These are phyloP conservation scores for Yarrowia galli DNA, from an alignment of 1,139 yeast species.

Conservation along the genomic window DNA sequence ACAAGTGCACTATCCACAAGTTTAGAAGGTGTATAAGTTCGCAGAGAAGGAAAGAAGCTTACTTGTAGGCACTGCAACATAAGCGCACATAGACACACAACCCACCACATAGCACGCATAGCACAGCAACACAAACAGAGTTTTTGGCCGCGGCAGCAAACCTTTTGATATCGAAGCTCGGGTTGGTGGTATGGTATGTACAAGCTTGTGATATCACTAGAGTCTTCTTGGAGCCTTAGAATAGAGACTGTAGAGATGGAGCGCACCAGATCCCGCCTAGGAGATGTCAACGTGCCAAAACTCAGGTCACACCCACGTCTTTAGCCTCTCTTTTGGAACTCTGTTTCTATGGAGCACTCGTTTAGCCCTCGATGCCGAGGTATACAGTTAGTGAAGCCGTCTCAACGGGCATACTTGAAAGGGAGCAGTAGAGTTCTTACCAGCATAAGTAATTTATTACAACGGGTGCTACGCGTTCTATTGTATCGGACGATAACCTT, in stretches of 20 bases:
- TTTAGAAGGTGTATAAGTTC: slow-evolving; percentile 13
- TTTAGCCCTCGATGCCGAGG: not conserved
- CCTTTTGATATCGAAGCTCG: not conserved
- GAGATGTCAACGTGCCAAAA: no score
- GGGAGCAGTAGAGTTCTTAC: not conserved
- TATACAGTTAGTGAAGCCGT: slow-evolving; percentile 11
- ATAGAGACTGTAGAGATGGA: no score
- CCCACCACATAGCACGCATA: no score
- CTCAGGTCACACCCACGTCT: not conserved
- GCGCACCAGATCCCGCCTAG: no score
- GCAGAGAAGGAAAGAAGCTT: not conserved
- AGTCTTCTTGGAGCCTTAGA: no score
- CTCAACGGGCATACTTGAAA: not conserved
- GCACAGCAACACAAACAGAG: not conserved
- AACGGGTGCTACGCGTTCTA: no score
- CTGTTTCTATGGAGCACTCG: not conserved
- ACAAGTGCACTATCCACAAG: slow-evolving; percentile 7
- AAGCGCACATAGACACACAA: no score
- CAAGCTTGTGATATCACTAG: no score
- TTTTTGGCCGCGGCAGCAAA: slow-evolving; percentile 7
- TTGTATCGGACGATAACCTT: not conserved
- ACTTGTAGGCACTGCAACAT: no score
- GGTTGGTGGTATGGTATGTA: no score
- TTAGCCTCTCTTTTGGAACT: not conserved
- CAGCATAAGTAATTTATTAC: not conserved